These are phyloP conservation scores for Auricularia auricula-judae DNA, from an alignment of 768 basidiomycete species.

Conservation along the genomic window DNA sequence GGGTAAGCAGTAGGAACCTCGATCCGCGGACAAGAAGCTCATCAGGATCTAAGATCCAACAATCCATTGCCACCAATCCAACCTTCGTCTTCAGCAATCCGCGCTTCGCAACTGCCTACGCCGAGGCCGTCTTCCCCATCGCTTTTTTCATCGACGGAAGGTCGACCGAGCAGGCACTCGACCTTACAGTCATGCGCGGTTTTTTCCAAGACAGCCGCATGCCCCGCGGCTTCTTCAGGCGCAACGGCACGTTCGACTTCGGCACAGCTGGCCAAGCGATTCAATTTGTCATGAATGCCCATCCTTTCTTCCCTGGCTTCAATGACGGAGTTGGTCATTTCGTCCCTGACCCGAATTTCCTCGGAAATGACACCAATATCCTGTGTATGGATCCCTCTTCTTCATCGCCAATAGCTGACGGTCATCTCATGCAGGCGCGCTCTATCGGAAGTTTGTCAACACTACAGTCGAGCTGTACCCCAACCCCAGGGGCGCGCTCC, in stretches of 20 bases:
- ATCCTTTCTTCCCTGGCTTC: neutral
- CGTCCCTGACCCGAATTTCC: neutral
- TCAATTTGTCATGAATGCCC: neutral
- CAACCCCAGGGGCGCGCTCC: slow-evolving; percentile 4
- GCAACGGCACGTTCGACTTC: neutral
- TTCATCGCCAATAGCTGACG: neutral
- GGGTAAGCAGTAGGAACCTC: neutral
- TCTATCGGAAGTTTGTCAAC: slow-evolving; percentile 2
- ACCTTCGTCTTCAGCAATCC: slow-evolving; percentile 2
- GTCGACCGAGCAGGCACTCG: neutral
- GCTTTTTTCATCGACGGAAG: slow-evolving; percentile 5
- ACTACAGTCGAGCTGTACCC: slow-evolving; percentile 1
- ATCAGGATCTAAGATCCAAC: slow-evolving; percentile 1
- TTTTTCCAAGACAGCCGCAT: slow-evolving; percentile 3
- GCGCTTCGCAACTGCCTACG: slow-evolving; percentile 3
- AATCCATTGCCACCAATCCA: slow-evolving; percentile 6
- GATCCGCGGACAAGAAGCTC: neutral
- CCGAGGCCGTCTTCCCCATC: slow-evolving; percentile 5
- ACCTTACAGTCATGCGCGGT: slow-evolving; percentile 1
- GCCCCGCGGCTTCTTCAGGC: slow-evolving; percentile 1
- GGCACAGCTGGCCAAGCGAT: neutral
- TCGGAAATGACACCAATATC: neutral
- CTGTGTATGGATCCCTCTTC: neutral
- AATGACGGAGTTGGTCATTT: neutral
- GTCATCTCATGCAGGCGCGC: neutral